Percentiles rank a stretch among this genome's conserved stretches.
Evolutionary conservation across 139 green algal species (phyloP).

Genomic region (Mesotaenium endlicherianum): DNA sequence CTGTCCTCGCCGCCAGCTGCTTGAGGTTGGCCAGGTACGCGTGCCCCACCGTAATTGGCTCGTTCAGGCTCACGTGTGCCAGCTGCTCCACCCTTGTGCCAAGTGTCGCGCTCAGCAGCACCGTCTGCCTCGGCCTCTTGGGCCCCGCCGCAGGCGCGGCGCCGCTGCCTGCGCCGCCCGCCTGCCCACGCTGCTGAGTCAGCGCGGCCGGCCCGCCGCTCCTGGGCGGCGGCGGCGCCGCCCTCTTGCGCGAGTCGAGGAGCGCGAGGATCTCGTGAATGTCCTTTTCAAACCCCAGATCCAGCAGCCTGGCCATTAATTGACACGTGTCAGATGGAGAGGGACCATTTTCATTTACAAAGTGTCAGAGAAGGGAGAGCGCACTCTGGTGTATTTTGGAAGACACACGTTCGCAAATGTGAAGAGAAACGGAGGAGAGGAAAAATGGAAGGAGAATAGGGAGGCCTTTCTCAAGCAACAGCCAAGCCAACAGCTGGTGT

Average conservation of each 20-base stretch:
- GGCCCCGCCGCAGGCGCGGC: too few species aligned
- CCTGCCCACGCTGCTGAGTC: not conserved
- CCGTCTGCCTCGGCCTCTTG: too few species aligned
- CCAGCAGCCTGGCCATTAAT: constrained; percentile 77
- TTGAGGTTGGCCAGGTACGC: not conserved
- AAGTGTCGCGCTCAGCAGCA: constrained; percentile 88
- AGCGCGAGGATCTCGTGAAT: constrained; percentile 55
- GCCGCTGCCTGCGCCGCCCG: not conserved
- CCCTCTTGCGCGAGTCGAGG: not conserved
- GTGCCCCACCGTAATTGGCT: constrained; percentile 49
- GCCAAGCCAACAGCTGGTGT: too few species aligned
- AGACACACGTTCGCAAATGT: too few species aligned
- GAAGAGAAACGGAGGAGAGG: not conserved
- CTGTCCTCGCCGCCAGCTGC: not conserved
- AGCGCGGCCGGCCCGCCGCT: too few species aligned
- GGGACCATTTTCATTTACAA: too few species aligned
- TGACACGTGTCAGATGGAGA: too few species aligned
- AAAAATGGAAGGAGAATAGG: not conserved
- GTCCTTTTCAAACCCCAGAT: constrained; percentile 89
- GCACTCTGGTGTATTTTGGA: too few species aligned
- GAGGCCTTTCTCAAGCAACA: too few species aligned
- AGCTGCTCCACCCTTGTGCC: constrained; percentile 68
- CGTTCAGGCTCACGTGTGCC: constrained; percentile 62
- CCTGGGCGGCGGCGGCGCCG: too few species aligned
- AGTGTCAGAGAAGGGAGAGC: too few species aligned